Conservation (phyloP, 2,329 filamentous ascomycete genomes). For the Venturia effusa region DNA sequence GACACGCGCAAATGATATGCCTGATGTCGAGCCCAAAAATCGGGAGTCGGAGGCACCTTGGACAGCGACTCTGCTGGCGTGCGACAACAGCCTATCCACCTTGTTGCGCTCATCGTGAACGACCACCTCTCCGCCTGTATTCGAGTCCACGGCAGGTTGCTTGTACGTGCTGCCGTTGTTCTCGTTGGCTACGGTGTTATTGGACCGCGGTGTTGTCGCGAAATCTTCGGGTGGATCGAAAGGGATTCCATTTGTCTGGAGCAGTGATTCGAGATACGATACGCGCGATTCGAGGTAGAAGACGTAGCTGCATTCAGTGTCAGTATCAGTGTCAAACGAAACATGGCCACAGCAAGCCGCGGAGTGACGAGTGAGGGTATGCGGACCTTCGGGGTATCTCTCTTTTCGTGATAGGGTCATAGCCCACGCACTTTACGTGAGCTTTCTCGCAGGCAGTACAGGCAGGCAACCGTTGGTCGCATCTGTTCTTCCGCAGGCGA, state of each 20-base stretch:
- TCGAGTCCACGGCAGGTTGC: neutral
- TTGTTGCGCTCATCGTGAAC: conserved; percentile 25
- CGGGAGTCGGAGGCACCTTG: conserved; percentile 68
- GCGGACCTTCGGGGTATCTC: conserved; percentile 71
- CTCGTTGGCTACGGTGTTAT: neutral
- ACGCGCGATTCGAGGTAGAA: conserved; percentile 87
- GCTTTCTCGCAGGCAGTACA: conserved; percentile 91
- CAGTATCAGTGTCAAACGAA: neutral
- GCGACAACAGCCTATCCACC: conserved; percentile 55
- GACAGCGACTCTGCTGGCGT: conserved; percentile 65
- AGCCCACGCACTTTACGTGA: conserved; percentile 83
- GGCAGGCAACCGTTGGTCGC: conserved; percentile 83
- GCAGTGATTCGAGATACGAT: conserved; percentile 67
- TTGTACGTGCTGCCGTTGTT: conserved; percentile 3
- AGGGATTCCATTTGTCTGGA: conserved; percentile 56
- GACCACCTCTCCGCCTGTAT: conserved; percentile 12
- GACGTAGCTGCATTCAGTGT: conserved; percentile 55
- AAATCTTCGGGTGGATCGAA: conserved; percentile 63
- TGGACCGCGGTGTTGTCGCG: conserved; percentile 8
- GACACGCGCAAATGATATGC: conserved; percentile 87
- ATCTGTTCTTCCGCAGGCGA: conserved; percentile 83
- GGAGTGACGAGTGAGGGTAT: neutral
- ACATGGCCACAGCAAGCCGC: neutral
- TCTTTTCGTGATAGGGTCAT: conserved; percentile 91
- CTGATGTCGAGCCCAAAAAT: conserved; percentile 74